A percentile compares a stretch with the other conserved stretches of the same genome.
These are phyloP conservation scores for Fusarium floridanum DNA, from an alignment of 2,329 filamentous ascomycete species.

Conservation along the genomic window DNA sequence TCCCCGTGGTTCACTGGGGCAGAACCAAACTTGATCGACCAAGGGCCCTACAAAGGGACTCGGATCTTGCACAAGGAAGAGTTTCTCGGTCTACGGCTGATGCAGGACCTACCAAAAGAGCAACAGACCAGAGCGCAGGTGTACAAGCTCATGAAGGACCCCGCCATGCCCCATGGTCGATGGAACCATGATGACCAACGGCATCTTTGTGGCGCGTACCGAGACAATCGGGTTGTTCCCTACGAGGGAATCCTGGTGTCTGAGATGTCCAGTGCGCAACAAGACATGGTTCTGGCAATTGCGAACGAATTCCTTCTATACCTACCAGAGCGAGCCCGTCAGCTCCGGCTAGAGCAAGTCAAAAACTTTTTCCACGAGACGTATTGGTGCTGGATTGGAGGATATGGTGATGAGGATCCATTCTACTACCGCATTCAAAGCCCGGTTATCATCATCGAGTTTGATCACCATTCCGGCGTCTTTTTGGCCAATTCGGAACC, in stretches of 20 bases:
- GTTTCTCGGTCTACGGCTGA: constrained; percentile 71
- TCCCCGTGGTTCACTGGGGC: constrained; percentile 72
- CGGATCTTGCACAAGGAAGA: constrained; percentile 76
- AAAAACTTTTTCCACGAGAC: constrained; percentile 72
- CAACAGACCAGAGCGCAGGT: constrained; percentile 64
- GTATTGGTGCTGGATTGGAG: constrained; percentile 84
- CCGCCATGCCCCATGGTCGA: constrained; percentile 73
- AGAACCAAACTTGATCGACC: background rate
- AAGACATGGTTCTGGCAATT: constrained; percentile 67
- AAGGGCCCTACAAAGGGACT: constrained; percentile 67
- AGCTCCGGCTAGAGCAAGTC: constrained; percentile 67
- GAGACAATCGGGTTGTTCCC: constrained; percentile 79
- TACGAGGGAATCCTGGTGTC: constrained; percentile 75
- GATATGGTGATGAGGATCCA: constrained; percentile 61
- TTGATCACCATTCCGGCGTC: constrained; percentile 84
- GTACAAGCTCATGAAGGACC: constrained; percentile 72
- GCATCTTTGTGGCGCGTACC: constrained; percentile 77
- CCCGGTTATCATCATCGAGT: constrained; percentile 79
- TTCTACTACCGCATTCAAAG: constrained; percentile 85
- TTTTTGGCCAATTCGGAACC: constrained; percentile 80
- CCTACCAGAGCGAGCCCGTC: constrained; percentile 68
- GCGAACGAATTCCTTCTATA: constrained; percentile 74
- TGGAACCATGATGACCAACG: constrained; percentile 87
- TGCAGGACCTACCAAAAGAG: constrained; percentile 67
- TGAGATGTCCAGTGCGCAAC: constrained; percentile 62